Evolutionary conservation across 805 yeast genomes (phyloP).

Genomic region (Pichia gijzeniarum): DNA sequence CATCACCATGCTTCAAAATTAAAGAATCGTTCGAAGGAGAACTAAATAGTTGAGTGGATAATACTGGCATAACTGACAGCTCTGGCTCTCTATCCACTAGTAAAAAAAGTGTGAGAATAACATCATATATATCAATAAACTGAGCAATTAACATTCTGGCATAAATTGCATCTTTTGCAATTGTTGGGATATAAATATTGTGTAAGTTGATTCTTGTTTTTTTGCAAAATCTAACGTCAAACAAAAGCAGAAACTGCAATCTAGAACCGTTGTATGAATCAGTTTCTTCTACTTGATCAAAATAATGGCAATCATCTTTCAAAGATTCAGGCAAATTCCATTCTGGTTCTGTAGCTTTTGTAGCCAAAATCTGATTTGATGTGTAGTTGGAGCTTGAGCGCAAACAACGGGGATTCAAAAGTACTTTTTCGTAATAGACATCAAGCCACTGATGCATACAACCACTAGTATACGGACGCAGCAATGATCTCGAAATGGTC

Average conservation of each 20-base stretch:
- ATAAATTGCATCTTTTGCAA: constrained; percentile 53
- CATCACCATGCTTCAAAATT: constrained; percentile 57
- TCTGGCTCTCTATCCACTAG: constrained; percentile 85
- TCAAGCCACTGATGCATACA: constrained; percentile 17
- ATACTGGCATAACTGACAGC: constrained; percentile 59
- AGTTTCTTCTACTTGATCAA: constrained; percentile 16
- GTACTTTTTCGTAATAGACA: constrained; percentile 27
- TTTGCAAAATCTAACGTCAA: constrained; percentile 72
- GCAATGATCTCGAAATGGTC: constrained; percentile 49
- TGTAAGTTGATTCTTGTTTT: constrained; percentile 49
- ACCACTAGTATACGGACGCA: constrained; percentile 59
- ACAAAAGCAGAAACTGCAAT: constrained; percentile 51
- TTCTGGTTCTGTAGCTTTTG: constrained; percentile 11
- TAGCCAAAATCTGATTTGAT: neutral
- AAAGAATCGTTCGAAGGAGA: constrained; percentile 74
- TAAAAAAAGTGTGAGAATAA: constrained; percentile 62
- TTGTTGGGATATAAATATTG: constrained; percentile 56
- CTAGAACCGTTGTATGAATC: constrained; percentile 39
- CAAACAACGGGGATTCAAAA: constrained; percentile 19
- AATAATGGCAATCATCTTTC: constrained; percentile 44
- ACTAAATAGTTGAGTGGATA: constrained; percentile 84
- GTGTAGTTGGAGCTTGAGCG: constrained; percentile 1
- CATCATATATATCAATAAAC: constrained; percentile 78
- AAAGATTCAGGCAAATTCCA: constrained; percentile 44
- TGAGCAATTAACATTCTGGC: constrained; percentile 63